These are phyloP conservation scores for Begonia fuchsioides DNA, from an alignment of 306 rosid species.

Conservation along the genomic window DNA sequence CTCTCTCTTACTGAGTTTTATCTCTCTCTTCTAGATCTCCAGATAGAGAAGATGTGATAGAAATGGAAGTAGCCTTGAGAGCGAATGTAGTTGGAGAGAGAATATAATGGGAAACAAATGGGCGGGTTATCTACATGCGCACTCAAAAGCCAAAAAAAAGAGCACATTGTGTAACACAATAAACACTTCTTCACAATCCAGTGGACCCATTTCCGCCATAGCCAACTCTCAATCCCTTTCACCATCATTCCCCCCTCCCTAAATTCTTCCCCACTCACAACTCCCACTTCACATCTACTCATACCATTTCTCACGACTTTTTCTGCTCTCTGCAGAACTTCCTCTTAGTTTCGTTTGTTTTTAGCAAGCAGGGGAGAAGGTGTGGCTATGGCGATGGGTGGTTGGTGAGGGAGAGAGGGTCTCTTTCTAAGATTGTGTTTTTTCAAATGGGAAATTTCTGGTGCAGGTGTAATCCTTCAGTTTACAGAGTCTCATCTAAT, in stretches of 20 bases:
- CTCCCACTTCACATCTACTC: not conserved
- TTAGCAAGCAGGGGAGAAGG: conserved; percentile 3
- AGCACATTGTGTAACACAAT: not conserved
- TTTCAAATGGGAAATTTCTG: conserved; percentile 82
- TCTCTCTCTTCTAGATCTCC: conserved; percentile 1
- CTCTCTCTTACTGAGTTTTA: not conserved
- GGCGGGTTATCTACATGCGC: not conserved
- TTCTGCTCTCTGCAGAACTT: conserved; percentile 2
- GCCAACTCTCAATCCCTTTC: conserved; percentile 14
- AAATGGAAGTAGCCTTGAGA: not conserved
- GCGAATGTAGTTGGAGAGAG: not conserved
- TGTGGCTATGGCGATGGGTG: conserved; percentile 26
- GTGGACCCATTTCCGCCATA: conserved; percentile 53
- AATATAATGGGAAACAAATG: not conserved
- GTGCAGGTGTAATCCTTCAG: conserved; percentile 45
- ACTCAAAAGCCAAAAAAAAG: not conserved
- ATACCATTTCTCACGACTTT: not conserved
- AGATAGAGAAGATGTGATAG: not conserved
- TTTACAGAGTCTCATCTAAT: conserved; percentile 75
- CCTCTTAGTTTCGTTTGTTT: conserved; percentile 8
- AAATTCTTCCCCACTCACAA: conserved; percentile 5
- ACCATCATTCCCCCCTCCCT: conserved; percentile 46
- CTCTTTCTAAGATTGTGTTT: conserved; percentile 15
- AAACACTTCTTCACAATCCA: conserved; percentile 2
- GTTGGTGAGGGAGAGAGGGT: conserved; percentile 19